phyloP scores from a whole-genome alignment of 1,284 basidiomycete genomes.

The Exobasidium cylindrosporum region DNA sequence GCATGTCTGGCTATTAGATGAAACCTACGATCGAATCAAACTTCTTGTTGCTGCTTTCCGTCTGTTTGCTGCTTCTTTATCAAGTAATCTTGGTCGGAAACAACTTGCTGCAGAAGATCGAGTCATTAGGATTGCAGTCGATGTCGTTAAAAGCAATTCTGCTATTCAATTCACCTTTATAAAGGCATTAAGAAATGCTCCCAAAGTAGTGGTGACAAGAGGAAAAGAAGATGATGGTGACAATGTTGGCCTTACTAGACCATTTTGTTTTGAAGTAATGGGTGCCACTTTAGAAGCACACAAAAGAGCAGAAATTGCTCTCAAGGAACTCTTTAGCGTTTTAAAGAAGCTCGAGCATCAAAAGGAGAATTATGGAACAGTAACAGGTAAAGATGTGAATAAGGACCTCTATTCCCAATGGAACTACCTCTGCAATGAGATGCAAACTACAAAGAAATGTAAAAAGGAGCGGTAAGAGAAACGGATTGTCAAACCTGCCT shows the following conservation, averaged over 20 bases:
- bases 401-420: background rate
- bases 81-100: background rate
- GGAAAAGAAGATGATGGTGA: background rate
- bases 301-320: background rate
- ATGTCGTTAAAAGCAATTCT: background rate
- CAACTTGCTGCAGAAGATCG: background rate
- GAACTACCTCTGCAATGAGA: background rate
- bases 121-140: background rate
- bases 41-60: constrained; percentile 5
- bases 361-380: background rate
- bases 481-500: background rate
- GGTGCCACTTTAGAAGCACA: background rate
- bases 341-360: background rate
- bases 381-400: background rate
- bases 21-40: constrained; percentile 16
- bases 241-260: background rate
- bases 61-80: constrained; percentile 5
- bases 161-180: constrained; percentile 9
- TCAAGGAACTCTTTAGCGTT: background rate
- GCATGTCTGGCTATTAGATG: constrained; percentile 16
- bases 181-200: background rate
- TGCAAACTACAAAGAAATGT: constrained; percentile 1
- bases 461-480: background rate
- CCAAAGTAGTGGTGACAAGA: background rate
- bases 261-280: background rate